Conservation (phyloP, 2,329 filamentous ascomycete genomes). For the Diaporthe sp. region DNA sequence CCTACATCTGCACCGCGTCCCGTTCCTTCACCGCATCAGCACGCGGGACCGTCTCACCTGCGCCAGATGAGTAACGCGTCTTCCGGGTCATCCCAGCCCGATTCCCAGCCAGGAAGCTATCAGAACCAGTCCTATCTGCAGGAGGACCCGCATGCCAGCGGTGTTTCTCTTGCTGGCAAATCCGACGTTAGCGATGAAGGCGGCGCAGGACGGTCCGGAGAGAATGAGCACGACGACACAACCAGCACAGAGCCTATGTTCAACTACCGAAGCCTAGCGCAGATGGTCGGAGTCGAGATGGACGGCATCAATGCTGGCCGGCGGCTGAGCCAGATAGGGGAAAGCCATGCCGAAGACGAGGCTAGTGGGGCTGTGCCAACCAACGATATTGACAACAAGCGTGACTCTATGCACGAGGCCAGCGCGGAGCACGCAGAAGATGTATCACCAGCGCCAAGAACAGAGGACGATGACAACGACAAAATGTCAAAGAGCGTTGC, state of each 20-base stretch:
- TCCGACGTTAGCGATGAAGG: slow-evolving; percentile 54
- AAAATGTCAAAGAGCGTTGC: slow-evolving; percentile 40
- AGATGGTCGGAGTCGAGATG: slow-evolving; percentile 79
- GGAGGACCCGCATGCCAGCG: slow-evolving; percentile 66
- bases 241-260: slow-evolving; percentile 81
- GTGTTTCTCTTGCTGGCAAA: slow-evolving; percentile 62
- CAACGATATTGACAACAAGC: slow-evolving; percentile 40
- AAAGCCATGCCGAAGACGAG: slow-evolving; percentile 35
- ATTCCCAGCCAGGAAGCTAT: slow-evolving; percentile 71
- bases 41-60: slow-evolving; percentile 76
- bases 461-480: slow-evolving; percentile 33
- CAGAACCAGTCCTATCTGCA: slow-evolving; percentile 50
- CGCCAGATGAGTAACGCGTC: slow-evolving; percentile 90
- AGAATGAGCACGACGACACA: slow-evolving; percentile 62
- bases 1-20: slow-evolving; percentile 56
- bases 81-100: slow-evolving; percentile 80
- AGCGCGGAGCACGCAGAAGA: slow-evolving; percentile 55
- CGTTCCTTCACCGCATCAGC: slow-evolving; percentile 62
- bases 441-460: slow-evolving; percentile 22
- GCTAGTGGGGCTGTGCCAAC: slow-evolving; percentile 15
- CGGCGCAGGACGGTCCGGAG: slow-evolving; percentile 45
- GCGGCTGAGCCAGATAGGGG: slow-evolving; percentile 46
- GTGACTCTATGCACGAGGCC: slow-evolving; percentile 44
- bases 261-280: slow-evolving; percentile 89
- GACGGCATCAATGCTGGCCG: slow-evolving; percentile 60